Conservation (phyloP, 108 stramenopile genomes). For the Cyclotella baltica region DNA sequence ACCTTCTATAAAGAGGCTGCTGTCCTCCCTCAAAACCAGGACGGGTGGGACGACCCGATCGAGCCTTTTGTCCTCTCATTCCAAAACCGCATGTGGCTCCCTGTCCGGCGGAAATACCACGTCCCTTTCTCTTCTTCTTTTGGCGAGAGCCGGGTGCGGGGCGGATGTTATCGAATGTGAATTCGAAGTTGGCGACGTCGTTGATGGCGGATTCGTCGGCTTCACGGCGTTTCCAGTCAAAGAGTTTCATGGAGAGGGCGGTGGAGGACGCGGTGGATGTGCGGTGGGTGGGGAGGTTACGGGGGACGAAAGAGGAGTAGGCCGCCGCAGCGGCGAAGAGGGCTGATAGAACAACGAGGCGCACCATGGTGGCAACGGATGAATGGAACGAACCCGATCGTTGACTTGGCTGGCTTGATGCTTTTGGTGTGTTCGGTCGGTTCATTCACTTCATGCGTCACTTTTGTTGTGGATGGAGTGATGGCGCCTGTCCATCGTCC, state of each 20-base stretch:
- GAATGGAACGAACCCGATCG: too few relatives aligned
- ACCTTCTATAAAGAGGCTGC: slow-evolving; percentile 92
- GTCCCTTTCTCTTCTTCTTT: slow-evolving; percentile 90
- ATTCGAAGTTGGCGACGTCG: slow-evolving; percentile 78
- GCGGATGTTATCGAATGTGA: slow-evolving; percentile 78
- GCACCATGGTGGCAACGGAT: slow-evolving; percentile 41
- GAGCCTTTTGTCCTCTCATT: slow-evolving; percentile 97
- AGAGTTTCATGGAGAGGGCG: slow-evolving; percentile 89
- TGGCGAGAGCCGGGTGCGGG: slow-evolving; percentile 88
- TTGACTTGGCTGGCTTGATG: too few relatives aligned
- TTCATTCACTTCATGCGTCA: slow-evolving; percentile 16
- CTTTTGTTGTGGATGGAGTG: slow-evolving; percentile 6
- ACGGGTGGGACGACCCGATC: slow-evolving; percentile 85
- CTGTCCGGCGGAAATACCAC: slow-evolving; percentile 97
- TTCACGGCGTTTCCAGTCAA: slow-evolving; percentile 94
- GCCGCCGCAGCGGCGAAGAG: slow-evolving; percentile 46
- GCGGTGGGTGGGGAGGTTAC: slow-evolving; percentile 43
- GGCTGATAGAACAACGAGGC: slow-evolving; percentile 44
- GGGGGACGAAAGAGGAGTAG: slow-evolving; percentile 59
- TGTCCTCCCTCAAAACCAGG: slow-evolving; percentile 98
- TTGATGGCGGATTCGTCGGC: slow-evolving; percentile 83
- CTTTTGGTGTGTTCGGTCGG: neutral
- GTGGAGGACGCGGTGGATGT: slow-evolving; percentile 34
- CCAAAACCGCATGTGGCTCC: slow-evolving; percentile 97
- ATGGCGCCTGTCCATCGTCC: neutral